These are phyloP conservation scores for Clitopilus passeckerianus DNA, from an alignment of 768 basidiomycete species.

Conservation along the genomic window DNA sequence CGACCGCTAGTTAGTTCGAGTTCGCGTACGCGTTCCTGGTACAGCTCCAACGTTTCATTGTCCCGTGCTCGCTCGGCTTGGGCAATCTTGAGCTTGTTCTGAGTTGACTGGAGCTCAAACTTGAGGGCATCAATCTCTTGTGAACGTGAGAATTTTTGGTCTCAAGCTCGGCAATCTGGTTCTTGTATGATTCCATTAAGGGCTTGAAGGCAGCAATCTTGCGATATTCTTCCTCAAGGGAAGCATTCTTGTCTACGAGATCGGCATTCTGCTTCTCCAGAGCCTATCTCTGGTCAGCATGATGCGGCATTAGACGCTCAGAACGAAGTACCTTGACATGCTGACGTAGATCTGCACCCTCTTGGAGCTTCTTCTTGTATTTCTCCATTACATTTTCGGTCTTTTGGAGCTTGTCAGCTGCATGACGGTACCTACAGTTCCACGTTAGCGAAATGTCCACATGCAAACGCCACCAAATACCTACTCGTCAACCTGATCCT, in stretches of 20 bases:
- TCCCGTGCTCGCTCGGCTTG: slow-evolving; percentile 72
- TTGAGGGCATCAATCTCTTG: slow-evolving; percentile 71
- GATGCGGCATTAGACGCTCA: no score
- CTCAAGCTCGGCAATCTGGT: slow-evolving; percentile 80
- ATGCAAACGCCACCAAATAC: slow-evolving; percentile 4
- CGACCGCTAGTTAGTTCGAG: slow-evolving; percentile 68
- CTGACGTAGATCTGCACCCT: slow-evolving; percentile 84
- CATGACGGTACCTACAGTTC: slow-evolving; percentile 72
- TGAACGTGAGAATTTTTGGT: slow-evolving; percentile 56
- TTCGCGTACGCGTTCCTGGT: slow-evolving; percentile 88
- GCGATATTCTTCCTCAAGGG: slow-evolving; percentile 88
- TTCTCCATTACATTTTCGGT: slow-evolving; percentile 98
- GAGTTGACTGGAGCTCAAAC: slow-evolving; percentile 74
- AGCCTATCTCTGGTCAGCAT: slow-evolving; percentile 36
- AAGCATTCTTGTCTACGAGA: slow-evolving; percentile 86
- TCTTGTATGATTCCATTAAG: slow-evolving; percentile 89
- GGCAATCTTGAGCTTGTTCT: slow-evolving; percentile 62
- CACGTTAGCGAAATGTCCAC: background rate
- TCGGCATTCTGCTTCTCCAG: slow-evolving; percentile 92
- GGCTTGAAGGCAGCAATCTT: slow-evolving; percentile 84
- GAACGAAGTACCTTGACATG: slow-evolving; percentile 62
- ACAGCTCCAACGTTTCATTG: slow-evolving; percentile 80
- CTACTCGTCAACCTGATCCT: slow-evolving; percentile 96
- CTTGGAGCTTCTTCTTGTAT: slow-evolving; percentile 97
- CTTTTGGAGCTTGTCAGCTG: slow-evolving; percentile 88